Evolutionary conservation across 139 green algal genomes (phyloP).

Genomic region (Chlamydomonas asymmetrica): DNA sequence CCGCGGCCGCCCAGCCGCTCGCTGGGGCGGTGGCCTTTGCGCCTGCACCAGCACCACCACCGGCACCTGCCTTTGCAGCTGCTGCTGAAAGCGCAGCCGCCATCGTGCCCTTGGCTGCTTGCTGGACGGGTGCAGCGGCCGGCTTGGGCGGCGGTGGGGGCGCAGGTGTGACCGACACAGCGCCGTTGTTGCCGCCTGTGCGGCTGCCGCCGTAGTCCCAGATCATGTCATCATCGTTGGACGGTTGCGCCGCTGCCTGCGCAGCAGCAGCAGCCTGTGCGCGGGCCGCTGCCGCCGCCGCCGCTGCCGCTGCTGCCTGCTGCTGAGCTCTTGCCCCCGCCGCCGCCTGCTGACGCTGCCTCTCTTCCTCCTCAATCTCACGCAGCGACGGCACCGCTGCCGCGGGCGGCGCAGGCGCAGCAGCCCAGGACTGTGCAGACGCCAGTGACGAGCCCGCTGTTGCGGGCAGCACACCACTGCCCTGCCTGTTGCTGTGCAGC

Average conservation of each 20-base stretch:
- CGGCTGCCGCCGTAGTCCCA: not conserved
- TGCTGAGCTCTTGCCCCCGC: too few relatives aligned
- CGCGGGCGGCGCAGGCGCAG: not conserved
- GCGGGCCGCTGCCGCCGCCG: not conserved
- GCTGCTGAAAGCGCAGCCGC: not conserved
- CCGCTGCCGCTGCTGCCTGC: not conserved
- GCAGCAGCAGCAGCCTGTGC: not conserved
- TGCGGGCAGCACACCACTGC: not conserved
- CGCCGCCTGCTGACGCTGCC: too few relatives aligned
- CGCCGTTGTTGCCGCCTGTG: slow-evolving; percentile 2
- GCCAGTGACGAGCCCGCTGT: not conserved
- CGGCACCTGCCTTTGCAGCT: slow-evolving; percentile 7
- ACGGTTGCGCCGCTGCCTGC: too few relatives aligned
- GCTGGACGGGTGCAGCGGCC: slow-evolving; percentile 1
- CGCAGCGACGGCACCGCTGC: not conserved
- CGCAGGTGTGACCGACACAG: not conserved
- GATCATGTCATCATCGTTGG: too few relatives aligned
- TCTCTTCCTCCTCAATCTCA: too few relatives aligned
- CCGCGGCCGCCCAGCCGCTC: not conserved
- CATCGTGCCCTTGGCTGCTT: not conserved
- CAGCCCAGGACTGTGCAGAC: not conserved
- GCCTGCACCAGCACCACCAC: not conserved
- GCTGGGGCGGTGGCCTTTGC: not conserved
- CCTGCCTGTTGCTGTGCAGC: not conserved
- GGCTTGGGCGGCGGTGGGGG: not conserved